Evolutionary conservation across 495 filamentous ascomycete genomes (phyloP), one percentile per base, ranked within the genome.

Genomic region (Stereocaulon alpinum): DNA sequence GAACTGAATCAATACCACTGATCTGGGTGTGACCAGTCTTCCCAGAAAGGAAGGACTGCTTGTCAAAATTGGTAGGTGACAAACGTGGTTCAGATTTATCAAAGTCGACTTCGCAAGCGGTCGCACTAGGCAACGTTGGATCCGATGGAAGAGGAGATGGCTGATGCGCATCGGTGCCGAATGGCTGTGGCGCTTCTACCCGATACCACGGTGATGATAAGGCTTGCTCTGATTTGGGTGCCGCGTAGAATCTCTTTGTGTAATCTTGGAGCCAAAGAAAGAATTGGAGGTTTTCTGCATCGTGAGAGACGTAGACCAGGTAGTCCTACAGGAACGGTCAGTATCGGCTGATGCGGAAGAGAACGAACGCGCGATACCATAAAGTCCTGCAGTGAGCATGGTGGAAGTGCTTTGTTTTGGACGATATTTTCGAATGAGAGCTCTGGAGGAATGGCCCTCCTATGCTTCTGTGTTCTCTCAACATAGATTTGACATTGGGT

Each of bases 241-340:
- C 50, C 10, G 58, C 56, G 20, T 61, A 58, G 63, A 67, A 80
- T 37, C 71, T 65, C 55, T 69, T 68, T 30, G 76, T 68, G 63
- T 80, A 80, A 59, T 72, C 68, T 54, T 68, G 70, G 55, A 76
- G 73, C 77, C 77, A 80, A 7, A 79, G 70, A 59, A 76, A 79
- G 68, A 80, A 80, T 58, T 79, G 77, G 29, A 80, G 72, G 47
- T 71, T 71, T 64, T 79, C 77, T 48, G 77, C 76, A 54, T 71
- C 71, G 56, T 71, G 70, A 49, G 73, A 70, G 18, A 77, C 69
- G 62, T 78, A 75, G 29, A 71, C 59, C 9, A 79, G 67, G 61
- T 79, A 80, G 65, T 76, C 72, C 66, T 69, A 53, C 18, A n/a
- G n/a, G 15, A n/a, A 47, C 1, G 34, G n/a, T 63, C 22, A 58